Percentiles rank a stretch among this genome's conserved stretches.
phyloP scores from a whole-genome alignment of 225 moss, liverwort and hornwort genomes.

The Neckera pumila region DNA sequence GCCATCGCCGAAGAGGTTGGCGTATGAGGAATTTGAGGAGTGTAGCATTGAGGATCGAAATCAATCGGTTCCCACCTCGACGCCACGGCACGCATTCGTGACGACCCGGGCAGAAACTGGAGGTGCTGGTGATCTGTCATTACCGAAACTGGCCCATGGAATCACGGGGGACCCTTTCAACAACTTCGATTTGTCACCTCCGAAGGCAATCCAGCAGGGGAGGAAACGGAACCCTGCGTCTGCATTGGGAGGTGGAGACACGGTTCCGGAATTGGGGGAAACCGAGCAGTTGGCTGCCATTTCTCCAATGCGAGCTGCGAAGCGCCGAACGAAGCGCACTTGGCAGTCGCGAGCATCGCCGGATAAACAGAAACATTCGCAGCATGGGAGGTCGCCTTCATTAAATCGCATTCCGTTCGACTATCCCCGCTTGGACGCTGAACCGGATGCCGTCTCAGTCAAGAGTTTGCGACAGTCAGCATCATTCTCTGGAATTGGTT shows the following conservation, averaged over 20 bases:
- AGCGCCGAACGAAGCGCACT: slow-evolving; percentile 40
- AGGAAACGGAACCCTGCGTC: slow-evolving; percentile 20
- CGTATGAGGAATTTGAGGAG: slow-evolving; percentile 4
- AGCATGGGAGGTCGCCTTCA: slow-evolving; percentile 28
- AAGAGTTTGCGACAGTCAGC: slow-evolving; percentile 34
- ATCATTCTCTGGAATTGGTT: slow-evolving; percentile 34
- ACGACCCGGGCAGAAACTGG: slow-evolving; percentile 17
- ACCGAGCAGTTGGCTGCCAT: slow-evolving; percentile 1
- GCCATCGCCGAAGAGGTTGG: slow-evolving; percentile 38
- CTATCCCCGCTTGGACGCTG: background rate
- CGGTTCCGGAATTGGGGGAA: background rate
- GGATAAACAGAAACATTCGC: slow-evolving; percentile 7
- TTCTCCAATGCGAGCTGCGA: slow-evolving; percentile 20
- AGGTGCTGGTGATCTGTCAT: background rate
- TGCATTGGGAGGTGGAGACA: background rate
- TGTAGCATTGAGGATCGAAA: background rate
- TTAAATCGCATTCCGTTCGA: slow-evolving; percentile 11
- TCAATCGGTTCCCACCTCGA: background rate
- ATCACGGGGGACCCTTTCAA: background rate
- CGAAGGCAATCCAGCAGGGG: slow-evolving; percentile 15
- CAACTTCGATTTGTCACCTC: slow-evolving; percentile 27
- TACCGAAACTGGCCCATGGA: background rate
- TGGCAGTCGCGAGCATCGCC: slow-evolving; percentile 36
- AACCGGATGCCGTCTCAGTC: background rate
- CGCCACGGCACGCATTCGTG: slow-evolving; percentile 18